Conservation (phyloP, 371 early-diverging fungal species). For the Zychaea mexicana region DNA sequence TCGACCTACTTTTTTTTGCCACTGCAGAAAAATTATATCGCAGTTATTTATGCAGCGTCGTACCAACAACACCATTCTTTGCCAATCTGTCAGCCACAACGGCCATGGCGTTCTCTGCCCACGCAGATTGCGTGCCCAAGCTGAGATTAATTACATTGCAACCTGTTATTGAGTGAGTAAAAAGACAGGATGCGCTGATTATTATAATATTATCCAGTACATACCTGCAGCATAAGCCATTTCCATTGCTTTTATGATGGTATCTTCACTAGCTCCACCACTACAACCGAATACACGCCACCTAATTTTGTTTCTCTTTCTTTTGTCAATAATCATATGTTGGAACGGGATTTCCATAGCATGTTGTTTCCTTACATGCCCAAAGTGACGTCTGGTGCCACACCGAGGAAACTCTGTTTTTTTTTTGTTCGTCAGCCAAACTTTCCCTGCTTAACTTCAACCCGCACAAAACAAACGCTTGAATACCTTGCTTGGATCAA, state of each 20-base stretch:
- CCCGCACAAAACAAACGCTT: too few species aligned
- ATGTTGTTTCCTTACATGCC: constrained; percentile 21
- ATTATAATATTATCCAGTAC: constrained; percentile 8
- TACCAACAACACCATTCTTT: constrained; percentile 27
- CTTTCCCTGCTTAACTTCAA: neutral
- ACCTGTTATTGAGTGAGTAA: too few species aligned
- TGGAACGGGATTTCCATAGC: too few species aligned
- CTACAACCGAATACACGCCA: constrained; percentile 65
- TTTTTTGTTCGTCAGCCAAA: neutral
- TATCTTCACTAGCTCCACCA: constrained; percentile 56
- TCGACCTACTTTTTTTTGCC: neutral
- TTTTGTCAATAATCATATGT: too few species aligned
- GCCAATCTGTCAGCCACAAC: constrained; percentile 34
- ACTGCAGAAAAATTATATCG: too few species aligned
- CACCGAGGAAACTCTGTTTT: constrained; percentile 40
- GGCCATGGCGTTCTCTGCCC: constrained; percentile 42
- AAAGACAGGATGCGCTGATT: too few species aligned
- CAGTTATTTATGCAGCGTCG: neutral
- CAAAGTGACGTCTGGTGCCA: constrained; percentile 58
- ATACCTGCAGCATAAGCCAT: constrained; percentile 48
- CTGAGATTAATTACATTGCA: constrained; percentile 33
- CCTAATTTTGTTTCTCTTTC: too few species aligned
- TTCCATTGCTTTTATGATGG: constrained; percentile 59
- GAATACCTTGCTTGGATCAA: constrained; percentile 33
- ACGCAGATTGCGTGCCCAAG: constrained; percentile 26